Evolutionary conservation across 2,329 filamentous ascomycete genomes (phyloP).

Genomic region (Cladosporium sp.): DNA sequence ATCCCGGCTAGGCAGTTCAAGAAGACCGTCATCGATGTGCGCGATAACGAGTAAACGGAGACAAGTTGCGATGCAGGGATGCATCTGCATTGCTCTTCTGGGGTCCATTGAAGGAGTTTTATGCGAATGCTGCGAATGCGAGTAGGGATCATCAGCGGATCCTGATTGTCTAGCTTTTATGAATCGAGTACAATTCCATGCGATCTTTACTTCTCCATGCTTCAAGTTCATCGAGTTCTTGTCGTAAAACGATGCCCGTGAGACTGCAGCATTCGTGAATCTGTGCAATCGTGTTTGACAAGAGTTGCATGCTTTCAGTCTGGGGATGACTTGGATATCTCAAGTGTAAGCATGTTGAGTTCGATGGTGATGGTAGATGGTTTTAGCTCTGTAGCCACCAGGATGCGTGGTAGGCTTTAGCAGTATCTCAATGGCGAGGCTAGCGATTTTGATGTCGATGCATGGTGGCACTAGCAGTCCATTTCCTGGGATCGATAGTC

Average conservation of each 20-base stretch:
- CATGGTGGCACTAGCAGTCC: background rate
- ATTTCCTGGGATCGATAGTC: background rate
- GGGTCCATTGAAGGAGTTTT: background rate
- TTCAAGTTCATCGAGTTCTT: background rate
- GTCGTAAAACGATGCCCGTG: background rate
- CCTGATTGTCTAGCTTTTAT: background rate
- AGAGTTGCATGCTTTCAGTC: no score
- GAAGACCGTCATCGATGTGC: conserved; percentile 44
- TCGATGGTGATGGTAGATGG: background rate
- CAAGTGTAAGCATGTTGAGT: background rate
- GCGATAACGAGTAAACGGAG: conserved; percentile 36
- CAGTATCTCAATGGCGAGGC: background rate
- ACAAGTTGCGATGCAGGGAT: background rate
- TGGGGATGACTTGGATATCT: background rate
- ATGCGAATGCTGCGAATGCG: background rate
- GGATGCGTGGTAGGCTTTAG: background rate
- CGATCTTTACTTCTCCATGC: background rate
- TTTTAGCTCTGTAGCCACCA: background rate
- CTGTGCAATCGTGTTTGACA: no score
- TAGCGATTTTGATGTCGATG: background rate
- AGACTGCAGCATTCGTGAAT: no score
- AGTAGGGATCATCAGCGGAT: background rate
- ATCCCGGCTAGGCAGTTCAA: conserved; percentile 73
- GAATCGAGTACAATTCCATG: background rate
- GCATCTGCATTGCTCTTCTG: background rate